A percentile compares a stretch with the other conserved stretches of the same genome.
Evolutionary conservation across 306 rosid genomes (phyloP).

Genomic region (Trifolium dubium): DNA sequence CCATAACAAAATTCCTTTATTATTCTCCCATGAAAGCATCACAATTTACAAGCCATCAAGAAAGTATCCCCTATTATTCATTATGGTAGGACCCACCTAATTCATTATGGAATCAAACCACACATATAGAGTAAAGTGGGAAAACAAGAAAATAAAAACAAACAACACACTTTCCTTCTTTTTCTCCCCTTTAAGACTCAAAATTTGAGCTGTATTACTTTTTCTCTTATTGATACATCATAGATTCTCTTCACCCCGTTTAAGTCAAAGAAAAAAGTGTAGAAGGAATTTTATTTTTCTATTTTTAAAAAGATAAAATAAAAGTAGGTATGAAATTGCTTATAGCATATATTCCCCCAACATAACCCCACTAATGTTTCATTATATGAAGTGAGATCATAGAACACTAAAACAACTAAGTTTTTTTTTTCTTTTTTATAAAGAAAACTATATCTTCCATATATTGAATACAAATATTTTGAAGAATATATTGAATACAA

Average conservation of each 20-base stretch:
- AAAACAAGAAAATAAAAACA: slow-evolving; percentile 90
- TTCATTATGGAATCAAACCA: slow-evolving; percentile 73
- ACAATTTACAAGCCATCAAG: slow-evolving; percentile 50
- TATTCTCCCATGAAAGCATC: slow-evolving; percentile 40
- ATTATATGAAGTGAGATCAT: slow-evolving; percentile 94
- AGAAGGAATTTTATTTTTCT: slow-evolving; percentile 13
- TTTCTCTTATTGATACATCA: slow-evolving; percentile 70
- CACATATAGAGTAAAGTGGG: slow-evolving; percentile 46
- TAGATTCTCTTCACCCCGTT: slow-evolving; percentile 85
- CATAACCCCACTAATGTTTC: slow-evolving; percentile 94
- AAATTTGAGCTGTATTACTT: slow-evolving; percentile 65
- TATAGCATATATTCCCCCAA: slow-evolving; percentile 97
- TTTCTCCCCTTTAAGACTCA: slow-evolving; percentile 90
- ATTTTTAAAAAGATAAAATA: neutral
- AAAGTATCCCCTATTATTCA: slow-evolving; percentile 72
- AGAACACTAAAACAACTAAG: slow-evolving; percentile 61
- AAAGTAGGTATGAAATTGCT: slow-evolving; percentile 70
- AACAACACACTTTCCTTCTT: slow-evolving; percentile 86
- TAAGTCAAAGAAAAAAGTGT: slow-evolving; percentile 82
- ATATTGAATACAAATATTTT: slow-evolving; percentile 50
- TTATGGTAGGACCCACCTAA: slow-evolving; percentile 61
- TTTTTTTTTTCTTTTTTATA: slow-evolving; percentile 41
- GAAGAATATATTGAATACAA: slow-evolving; percentile 50
- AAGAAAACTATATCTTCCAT: slow-evolving; percentile 60
- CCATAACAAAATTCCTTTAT: slow-evolving; percentile 53